Base-by-base conservation (phyloP, 1,284 basidiomycete species). In the Moniliella sp. region DNA sequence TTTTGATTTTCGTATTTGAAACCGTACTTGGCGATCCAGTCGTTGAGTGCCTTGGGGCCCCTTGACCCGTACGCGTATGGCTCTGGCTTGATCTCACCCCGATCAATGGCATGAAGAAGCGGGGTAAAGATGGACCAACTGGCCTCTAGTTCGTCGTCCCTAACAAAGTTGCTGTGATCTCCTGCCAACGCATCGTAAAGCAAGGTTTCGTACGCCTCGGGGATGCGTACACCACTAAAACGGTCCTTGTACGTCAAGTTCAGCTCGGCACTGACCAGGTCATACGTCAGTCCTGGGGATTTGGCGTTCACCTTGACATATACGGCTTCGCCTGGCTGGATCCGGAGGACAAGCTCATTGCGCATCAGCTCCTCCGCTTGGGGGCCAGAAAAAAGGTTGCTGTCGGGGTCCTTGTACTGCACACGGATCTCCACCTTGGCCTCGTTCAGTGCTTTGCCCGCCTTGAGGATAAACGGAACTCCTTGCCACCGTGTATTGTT, bases 201-300 rank as follows among this genome's bases (percentile, higher is more conserved):
- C 21, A 62, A 46, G 13, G 55, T 50, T 34, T 62, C 58, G 45
- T 62, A 62, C 8, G 60, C 61, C 31, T 61, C 58, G n/a, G 53
- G 57, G 34, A 50, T 48, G 30, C 46, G 50, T 9, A 38, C 45
- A 18, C 49, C 48, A 11, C 39, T 39, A 35, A 60, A 54, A n/a
- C 48, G 45, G 31, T 61, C 46, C 37, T 51, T 50, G 43, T 53
- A 50, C 10, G 48, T 48, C 28, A 57, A 37, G 33, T 53, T 45
- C 11, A 52, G 40, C 30, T 57, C 51, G n/a, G 47, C 42, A 9
- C 50, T 40, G 14, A 51, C 41, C 10, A 48, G 44, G 15, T 31
- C 35, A 35, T 39, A 44, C 25, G 46, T 36, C 13, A 49, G 40
- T 15, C 56, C 56, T 14, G 56, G 56, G 35, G 45, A 43, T 43